Conservation (phyloP, 2,329 filamentous ascomycete genomes). For the Arthrobotrys sinensis region DNA sequence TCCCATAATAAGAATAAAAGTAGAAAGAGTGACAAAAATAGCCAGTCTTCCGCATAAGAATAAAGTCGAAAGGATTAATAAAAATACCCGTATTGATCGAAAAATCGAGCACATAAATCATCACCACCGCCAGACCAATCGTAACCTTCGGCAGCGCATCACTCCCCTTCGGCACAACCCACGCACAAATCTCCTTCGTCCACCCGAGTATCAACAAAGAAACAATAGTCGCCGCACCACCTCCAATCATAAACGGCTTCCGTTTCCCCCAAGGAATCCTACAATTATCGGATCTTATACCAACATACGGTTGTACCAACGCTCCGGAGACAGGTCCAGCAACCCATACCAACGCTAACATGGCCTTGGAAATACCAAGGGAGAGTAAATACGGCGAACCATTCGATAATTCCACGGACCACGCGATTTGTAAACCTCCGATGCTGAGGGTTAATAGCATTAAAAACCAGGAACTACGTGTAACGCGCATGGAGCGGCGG, state of each 20-base stretch:
- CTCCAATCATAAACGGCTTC: constrained; percentile 84
- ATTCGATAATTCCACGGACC: constrained; percentile 95
- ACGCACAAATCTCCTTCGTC: constrained; percentile 80
- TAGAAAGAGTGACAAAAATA: background rate
- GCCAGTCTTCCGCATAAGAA: too few species aligned
- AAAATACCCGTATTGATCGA: constrained; percentile 86
- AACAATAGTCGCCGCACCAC: constrained; percentile 77
- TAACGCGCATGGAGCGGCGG: constrained; percentile 65
- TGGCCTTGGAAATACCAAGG: constrained; percentile 84
- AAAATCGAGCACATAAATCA: constrained; percentile 93
- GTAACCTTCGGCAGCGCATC: constrained; percentile 70
- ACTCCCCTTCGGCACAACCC: constrained; percentile 77
- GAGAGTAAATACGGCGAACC: constrained; percentile 88
- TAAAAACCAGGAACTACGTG: constrained; percentile 88
- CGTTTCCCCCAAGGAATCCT: constrained; percentile 81
- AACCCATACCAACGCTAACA: constrained; percentile 88
- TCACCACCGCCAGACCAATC: constrained; percentile 84
- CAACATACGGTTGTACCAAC: constrained; percentile 85
- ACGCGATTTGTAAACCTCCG: constrained; percentile 90
- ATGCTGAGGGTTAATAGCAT: constrained; percentile 88
- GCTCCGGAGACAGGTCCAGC: constrained; percentile 84
- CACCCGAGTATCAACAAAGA: constrained; percentile 81
- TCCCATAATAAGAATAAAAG: background rate
- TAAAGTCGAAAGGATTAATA: too few species aligned
- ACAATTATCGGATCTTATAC: constrained; percentile 85